Evolutionary conservation across 202 grass and related monocot species (phyloP).

Genomic region (Tripidium arundinaceum): DNA sequence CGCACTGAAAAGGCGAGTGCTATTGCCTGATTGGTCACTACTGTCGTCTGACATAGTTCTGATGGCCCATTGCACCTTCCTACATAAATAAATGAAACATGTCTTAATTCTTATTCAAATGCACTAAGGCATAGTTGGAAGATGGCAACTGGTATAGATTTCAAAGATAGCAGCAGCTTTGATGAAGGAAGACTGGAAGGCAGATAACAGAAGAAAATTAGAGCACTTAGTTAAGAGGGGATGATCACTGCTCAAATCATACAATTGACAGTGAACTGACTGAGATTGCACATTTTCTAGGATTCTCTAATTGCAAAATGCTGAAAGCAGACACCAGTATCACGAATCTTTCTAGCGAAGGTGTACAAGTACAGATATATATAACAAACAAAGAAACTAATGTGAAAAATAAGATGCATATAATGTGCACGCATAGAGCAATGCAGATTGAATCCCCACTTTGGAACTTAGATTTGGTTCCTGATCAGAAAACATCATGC

Average conservation of each 20-base stretch:
- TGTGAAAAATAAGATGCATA: neutral
- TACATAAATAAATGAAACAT: slow-evolving; percentile 28
- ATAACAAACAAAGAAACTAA: neutral
- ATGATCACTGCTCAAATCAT: neutral
- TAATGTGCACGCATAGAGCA: neutral
- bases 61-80: slow-evolving; percentile 46
- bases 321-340: neutral
- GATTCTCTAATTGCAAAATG: neutral
- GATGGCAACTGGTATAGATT: neutral
- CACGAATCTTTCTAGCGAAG: neutral
- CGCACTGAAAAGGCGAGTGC: slow-evolving; percentile 54
- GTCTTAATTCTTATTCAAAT: neutral
- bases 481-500: too few relatives aligned
- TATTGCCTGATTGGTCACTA: slow-evolving; percentile 39
- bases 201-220: neutral
- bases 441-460: neutral
- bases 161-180: neutral
- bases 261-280: too few relatives aligned
- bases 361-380: neutral
- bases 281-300: neutral
- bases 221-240: neutral
- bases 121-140: neutral
- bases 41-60: slow-evolving; percentile 43
- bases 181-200: neutral
- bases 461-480: neutral